These are phyloP conservation scores for Mycena haematopus DNA, from an alignment of 768 basidiomycete species.

Conservation along the genomic window DNA sequence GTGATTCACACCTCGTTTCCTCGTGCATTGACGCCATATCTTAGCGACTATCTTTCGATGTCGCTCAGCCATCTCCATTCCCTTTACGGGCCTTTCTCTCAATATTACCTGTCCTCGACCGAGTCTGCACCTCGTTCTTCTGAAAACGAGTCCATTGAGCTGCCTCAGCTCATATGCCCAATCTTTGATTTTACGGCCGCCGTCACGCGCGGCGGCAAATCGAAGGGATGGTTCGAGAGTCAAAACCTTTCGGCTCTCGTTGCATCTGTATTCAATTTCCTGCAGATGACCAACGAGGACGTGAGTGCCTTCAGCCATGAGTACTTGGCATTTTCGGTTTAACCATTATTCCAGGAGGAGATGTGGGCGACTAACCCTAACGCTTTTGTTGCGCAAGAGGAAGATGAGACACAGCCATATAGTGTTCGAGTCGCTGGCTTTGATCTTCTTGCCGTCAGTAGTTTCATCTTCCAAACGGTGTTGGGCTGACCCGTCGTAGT, in stretches of 20 bases:
- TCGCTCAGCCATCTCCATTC: slow-evolving; percentile 65
- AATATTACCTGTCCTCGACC: slow-evolving; percentile 64
- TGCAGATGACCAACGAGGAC: slow-evolving; percentile 91
- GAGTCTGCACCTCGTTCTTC: slow-evolving; percentile 66
- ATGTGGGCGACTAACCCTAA: slow-evolving; percentile 91
- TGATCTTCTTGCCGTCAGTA: slow-evolving; percentile 76
- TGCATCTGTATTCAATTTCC: slow-evolving; percentile 65
- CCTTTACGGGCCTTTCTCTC: slow-evolving; percentile 64
- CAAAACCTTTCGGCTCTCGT: slow-evolving; percentile 59
- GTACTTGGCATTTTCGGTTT: slow-evolving; percentile 12
- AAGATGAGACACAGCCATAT: slow-evolving; percentile 86
- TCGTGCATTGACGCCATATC: slow-evolving; percentile 66
- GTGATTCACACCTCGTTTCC: slow-evolving; percentile 85
- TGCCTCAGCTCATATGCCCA: slow-evolving; percentile 77
- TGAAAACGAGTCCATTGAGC: slow-evolving; percentile 79
- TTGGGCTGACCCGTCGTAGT: slow-evolving; percentile 42
- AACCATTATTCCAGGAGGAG: slow-evolving; percentile 66
- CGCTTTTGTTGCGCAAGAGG: slow-evolving; percentile 92
- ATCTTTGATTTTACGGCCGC: slow-evolving; percentile 83
- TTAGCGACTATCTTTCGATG: slow-evolving; percentile 62
- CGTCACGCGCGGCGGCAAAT: slow-evolving; percentile 67
- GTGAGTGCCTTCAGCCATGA: slow-evolving; percentile 48
- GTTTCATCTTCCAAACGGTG: background rate
- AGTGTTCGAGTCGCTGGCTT: slow-evolving; percentile 85
- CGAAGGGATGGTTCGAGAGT: slow-evolving; percentile 66